Evolutionary conservation across 352 stramenopile genomes (phyloP).

Genomic region (Aphanomyces invadans): DNA sequence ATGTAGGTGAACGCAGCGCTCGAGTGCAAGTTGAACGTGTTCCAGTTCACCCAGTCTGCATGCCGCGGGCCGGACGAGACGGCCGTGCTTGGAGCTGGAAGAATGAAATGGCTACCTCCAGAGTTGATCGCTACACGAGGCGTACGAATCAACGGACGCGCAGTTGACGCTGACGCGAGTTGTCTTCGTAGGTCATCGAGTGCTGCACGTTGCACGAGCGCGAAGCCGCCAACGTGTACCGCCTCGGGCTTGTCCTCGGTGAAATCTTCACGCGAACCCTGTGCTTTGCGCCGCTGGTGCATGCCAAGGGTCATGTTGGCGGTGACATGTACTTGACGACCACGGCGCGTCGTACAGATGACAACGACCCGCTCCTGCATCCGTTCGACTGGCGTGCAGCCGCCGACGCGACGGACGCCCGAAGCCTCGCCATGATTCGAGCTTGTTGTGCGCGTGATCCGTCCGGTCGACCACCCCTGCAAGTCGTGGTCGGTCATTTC

Average conservation of each 20-base stretch:
- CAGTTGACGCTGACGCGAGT: background rate
- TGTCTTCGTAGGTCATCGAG: background rate
- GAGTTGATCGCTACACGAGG: background rate
- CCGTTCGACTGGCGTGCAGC: background rate
- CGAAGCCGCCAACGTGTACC: background rate
- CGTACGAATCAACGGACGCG: background rate
- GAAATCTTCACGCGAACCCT: constrained; percentile 11
- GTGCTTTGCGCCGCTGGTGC: background rate
- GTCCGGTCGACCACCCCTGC: background rate
- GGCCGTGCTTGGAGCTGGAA: background rate
- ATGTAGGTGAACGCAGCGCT: background rate
- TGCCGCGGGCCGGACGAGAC: background rate
- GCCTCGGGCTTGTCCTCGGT: constrained; percentile 5
- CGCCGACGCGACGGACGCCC: background rate
- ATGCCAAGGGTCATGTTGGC: background rate
- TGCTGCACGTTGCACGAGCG: background rate
- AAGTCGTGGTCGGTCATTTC: too few species aligned
- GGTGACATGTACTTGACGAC: background rate
- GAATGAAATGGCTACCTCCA: background rate
- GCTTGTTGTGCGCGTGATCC: background rate
- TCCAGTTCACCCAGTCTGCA: background rate
- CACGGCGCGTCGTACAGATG: background rate
- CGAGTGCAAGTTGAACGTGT: background rate
- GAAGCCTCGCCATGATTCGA: background rate
- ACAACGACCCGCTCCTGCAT: background rate